phyloP scores from a whole-genome alignment of 176 grass and related monocot genomes.

The Avena eriantha region DNA sequence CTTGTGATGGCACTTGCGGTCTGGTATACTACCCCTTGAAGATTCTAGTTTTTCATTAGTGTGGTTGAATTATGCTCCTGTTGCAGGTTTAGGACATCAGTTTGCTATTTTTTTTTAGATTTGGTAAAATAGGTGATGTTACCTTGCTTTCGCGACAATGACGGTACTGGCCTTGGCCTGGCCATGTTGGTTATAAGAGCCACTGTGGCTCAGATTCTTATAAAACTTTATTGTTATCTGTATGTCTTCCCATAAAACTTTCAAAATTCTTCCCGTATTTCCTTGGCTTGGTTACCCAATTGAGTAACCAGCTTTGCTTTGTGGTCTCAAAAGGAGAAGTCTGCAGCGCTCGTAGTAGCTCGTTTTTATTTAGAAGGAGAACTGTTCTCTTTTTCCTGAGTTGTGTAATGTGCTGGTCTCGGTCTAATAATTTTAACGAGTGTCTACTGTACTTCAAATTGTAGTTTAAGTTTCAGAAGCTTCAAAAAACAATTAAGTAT shows the following conservation, averaged over 20 bases:
- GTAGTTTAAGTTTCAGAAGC: background rate
- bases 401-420: background rate
- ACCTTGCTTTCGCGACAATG: slow-evolving; percentile 3
- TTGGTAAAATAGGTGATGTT: background rate
- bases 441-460: background rate
- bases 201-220: background rate
- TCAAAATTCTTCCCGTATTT: background rate
- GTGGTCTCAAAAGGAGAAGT: background rate
- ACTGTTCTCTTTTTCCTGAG: slow-evolving; percentile 9
- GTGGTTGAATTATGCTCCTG: background rate
- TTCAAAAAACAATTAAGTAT: background rate
- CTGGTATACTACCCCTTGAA: background rate
- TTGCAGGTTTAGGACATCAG: slow-evolving; percentile 1
- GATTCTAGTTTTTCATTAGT: background rate
- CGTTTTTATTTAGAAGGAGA: background rate
- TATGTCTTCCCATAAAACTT: no score
- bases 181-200: background rate
- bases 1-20: slow-evolving; percentile 3
- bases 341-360: background rate
- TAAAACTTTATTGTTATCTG: background rate
- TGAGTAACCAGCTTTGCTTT: background rate
- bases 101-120: slow-evolving; percentile 13
- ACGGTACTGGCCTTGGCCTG: background rate
- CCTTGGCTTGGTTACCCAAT: background rate
- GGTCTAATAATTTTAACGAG: background rate